phyloP scores from a whole-genome alignment of 208 protist genomes.

The Leishmania turanica region DNA sequence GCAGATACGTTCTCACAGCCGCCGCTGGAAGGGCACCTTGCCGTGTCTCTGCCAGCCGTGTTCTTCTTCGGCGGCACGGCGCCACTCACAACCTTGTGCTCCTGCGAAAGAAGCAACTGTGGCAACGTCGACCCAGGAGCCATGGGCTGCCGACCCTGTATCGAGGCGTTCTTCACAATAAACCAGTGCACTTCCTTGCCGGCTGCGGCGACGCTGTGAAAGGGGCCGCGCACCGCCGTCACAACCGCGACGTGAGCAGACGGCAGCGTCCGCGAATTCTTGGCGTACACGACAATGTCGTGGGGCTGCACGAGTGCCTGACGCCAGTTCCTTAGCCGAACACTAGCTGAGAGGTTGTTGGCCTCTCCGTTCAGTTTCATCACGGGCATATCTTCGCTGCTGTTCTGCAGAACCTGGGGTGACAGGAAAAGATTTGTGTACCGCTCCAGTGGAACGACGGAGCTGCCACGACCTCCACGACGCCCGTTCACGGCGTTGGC shows the following conservation, averaged over 20 bases:
- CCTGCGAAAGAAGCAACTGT: background rate
- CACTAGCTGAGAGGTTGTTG: constrained; percentile 34
- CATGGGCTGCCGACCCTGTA: constrained; percentile 13
- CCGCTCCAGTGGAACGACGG: constrained; percentile 22
- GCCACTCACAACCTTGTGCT: background rate
- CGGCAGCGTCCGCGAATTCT: constrained; percentile 31
- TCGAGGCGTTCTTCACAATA: constrained; percentile 22
- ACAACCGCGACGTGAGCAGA: constrained; percentile 69
- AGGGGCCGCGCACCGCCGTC: constrained; percentile 55
- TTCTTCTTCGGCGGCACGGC: background rate
- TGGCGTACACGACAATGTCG: constrained; percentile 50
- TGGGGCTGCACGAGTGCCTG: constrained; percentile 25
- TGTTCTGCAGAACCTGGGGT: background rate
- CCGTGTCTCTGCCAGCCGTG: background rate
- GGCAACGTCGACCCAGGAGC: constrained; percentile 12
- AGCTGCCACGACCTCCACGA: constrained; percentile 21
- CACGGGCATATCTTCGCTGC: background rate
- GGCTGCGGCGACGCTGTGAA: constrained; percentile 18
- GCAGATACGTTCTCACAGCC: background rate
- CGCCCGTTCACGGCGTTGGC: constrained; percentile 28
- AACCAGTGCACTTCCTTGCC: constrained; percentile 33
- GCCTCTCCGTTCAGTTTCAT: constrained; percentile 21
- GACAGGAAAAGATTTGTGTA: constrained; percentile 41
- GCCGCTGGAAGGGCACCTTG: background rate
- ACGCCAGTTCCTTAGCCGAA: constrained; percentile 25